These are phyloP conservation scores for Magnusiomyces ingens DNA, from an alignment of 1,139 yeast genomes.

Conservation along the genomic window DNA sequence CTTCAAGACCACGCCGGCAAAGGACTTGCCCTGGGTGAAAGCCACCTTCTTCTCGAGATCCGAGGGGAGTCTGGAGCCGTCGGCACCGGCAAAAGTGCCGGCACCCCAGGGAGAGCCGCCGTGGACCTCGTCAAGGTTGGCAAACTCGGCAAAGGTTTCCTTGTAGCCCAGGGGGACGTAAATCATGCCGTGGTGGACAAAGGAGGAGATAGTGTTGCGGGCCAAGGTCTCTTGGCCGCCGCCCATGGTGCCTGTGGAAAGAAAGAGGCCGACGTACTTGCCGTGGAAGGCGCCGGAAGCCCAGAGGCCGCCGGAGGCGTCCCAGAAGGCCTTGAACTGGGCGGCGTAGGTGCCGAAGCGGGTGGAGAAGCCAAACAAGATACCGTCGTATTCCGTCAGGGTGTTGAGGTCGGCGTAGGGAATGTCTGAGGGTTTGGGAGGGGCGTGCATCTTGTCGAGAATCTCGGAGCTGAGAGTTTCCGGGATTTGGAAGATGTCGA, in stretches of 20 bases:
- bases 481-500: conserved; percentile 53
- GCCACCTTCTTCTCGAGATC: conserved; percentile 57
- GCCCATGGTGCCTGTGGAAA: conserved; percentile 52
- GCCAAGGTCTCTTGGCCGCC: conserved; percentile 61
- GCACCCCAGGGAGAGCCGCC: conserved; percentile 75
- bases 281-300: conserved; percentile 50
- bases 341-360: conserved; percentile 58
- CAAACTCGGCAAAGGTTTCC: conserved; percentile 43
- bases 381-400: conserved; percentile 49
- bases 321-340: conserved; percentile 61
- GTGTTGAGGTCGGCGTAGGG: conserved; percentile 43
- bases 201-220: conserved; percentile 43
- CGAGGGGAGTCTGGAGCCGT: conserved; percentile 59
- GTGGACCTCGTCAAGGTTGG: conserved; percentile 53
- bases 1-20: conserved; percentile 38
- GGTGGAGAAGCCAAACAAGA: conserved; percentile 59
- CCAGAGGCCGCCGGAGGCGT: conserved; percentile 55
- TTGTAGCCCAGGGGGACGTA: conserved; percentile 58
- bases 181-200: conserved; percentile 57
- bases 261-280: conserved; percentile 52
- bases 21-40: conserved; percentile 52
- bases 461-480: conserved; percentile 50
- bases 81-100: conserved; percentile 58
- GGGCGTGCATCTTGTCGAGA: conserved; percentile 43
- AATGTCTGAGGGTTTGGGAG: conserved; percentile 43